Conservation (phyloP, 768 basidiomycete genomes). For the Collybia sordida region DNA sequence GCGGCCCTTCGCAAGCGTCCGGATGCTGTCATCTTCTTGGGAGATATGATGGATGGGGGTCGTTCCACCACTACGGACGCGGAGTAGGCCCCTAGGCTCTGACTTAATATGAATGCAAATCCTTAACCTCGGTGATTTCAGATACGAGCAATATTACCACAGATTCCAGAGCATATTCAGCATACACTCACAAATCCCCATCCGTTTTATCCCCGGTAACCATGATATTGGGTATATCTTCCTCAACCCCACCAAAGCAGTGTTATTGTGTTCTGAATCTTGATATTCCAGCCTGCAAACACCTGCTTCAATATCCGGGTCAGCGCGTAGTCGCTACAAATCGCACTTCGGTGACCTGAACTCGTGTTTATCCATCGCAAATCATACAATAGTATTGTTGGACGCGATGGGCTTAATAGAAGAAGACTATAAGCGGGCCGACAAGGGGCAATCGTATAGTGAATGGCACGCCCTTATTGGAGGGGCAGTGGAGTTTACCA, state of each 20-base stretch:
- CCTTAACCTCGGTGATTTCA: conserved; percentile 24
- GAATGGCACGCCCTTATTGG: conserved; percentile 47
- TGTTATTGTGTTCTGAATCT: neutral
- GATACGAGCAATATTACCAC: conserved; percentile 69
- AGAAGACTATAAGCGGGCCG: conserved; percentile 59
- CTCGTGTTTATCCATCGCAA: conserved; percentile 59
- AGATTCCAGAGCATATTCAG: conserved; percentile 76
- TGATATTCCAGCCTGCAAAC: conserved; percentile 45
- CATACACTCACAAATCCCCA: conserved; percentile 42
- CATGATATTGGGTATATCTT: conserved; percentile 78
- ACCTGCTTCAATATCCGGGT: conserved; percentile 41
- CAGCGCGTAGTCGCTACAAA: conserved; percentile 57
- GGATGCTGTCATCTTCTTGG: conserved; percentile 78
- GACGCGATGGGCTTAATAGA: conserved; percentile 76
- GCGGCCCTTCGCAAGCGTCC: conserved; percentile 59
- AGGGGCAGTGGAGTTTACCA: conserved; percentile 57
- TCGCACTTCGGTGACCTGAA: conserved; percentile 78
- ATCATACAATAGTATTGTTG: conserved; percentile 70
- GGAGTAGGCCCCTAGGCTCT: conserved; percentile 54
- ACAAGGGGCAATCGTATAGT: conserved; percentile 35
- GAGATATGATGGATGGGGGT: conserved; percentile 92
- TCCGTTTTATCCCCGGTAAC: conserved; percentile 84
- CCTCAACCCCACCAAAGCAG: neutral
- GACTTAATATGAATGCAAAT: neutral
- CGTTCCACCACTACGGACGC: conserved; percentile 57